Evolutionary conservation across 305 asterid genomes (phyloP).

Genomic region (Caryopteris hybrid): DNA sequence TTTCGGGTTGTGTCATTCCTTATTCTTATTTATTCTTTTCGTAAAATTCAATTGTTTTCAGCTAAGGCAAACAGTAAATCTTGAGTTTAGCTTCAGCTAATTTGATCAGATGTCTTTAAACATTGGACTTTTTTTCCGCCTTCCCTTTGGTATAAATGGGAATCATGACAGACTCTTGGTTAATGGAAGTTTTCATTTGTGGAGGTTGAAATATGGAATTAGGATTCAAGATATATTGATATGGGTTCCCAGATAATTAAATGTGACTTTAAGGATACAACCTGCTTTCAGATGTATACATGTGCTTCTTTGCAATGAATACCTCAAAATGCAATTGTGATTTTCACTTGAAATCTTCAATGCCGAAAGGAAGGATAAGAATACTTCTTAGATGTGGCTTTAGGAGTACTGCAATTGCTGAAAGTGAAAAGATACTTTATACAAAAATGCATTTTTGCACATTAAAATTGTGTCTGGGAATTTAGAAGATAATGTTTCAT

Average conservation of each 20-base stretch:
- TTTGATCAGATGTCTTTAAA: neutral
- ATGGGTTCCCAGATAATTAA: neutral
- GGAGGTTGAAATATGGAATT: constrained; percentile 1
- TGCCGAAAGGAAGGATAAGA: neutral
- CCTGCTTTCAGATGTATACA: neutral
- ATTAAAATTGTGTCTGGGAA: neutral
- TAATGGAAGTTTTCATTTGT: neutral
- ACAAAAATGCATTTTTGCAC: neutral
- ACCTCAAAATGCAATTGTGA: neutral
- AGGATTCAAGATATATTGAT: neutral
- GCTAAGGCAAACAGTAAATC: constrained; percentile 6
- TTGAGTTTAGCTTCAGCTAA: neutral
- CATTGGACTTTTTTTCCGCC: neutral
- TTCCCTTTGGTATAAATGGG: neutral
- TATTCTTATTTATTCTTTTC: neutral
- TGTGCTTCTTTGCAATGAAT: neutral
- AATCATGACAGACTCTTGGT: neutral
- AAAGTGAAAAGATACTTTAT: neutral
- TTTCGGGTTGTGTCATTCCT: neutral
- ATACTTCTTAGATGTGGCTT: neutral
- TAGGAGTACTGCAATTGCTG: neutral
- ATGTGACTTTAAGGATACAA: neutral
- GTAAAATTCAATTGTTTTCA: neutral
- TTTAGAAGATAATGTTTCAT: neutral
- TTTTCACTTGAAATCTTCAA: neutral